Percentiles rank a stretch among this genome's conserved stretches.
phyloP scores from a whole-genome alignment of 2,329 filamentous ascomycete genomes.

The Geosmithia morbida region DNA sequence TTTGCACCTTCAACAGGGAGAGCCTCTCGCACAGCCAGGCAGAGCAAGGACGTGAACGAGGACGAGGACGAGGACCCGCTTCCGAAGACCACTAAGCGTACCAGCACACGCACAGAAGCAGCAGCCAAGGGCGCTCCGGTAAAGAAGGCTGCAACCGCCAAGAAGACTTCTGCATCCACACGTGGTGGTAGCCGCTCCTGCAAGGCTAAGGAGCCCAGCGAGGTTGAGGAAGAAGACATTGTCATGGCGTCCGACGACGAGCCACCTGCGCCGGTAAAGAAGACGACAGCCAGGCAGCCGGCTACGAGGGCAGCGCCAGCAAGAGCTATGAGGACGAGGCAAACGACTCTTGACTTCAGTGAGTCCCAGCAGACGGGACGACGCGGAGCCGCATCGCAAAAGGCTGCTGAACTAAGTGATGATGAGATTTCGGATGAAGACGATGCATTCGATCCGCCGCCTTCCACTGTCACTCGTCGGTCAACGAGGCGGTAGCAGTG shows the following conservation, averaged over 20 bases:
- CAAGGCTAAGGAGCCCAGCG: constrained; percentile 14
- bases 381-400: constrained; percentile 25
- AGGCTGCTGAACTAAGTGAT: constrained; percentile 45
- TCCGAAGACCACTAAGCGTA: constrained; percentile 11
- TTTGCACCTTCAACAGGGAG: constrained; percentile 2
- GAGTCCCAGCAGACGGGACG: constrained; percentile 11
- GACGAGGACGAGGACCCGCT: constrained; percentile 27
- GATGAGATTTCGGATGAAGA: constrained; percentile 48
- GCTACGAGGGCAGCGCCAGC: constrained; percentile 4
- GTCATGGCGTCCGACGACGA: constrained; percentile 39
- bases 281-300: constrained; percentile 4
- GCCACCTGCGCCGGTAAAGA: constrained; percentile 11
- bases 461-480: constrained; percentile 5
- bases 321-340: constrained; percentile 10
- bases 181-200: constrained; percentile 20
- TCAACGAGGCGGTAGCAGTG: neutral
- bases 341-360: constrained; percentile 20
- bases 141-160: constrained; percentile 25
- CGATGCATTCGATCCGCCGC: constrained; percentile 42
- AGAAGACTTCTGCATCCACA: constrained; percentile 23
- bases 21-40: constrained; percentile 4
- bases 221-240: constrained; percentile 32
- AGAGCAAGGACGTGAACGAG: constrained; percentile 12
- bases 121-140: constrained; percentile 18
- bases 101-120: neutral